phyloP scores from a whole-genome alignment of 2,329 filamentous ascomycete species.

The Arthroderma sp. region DNA sequence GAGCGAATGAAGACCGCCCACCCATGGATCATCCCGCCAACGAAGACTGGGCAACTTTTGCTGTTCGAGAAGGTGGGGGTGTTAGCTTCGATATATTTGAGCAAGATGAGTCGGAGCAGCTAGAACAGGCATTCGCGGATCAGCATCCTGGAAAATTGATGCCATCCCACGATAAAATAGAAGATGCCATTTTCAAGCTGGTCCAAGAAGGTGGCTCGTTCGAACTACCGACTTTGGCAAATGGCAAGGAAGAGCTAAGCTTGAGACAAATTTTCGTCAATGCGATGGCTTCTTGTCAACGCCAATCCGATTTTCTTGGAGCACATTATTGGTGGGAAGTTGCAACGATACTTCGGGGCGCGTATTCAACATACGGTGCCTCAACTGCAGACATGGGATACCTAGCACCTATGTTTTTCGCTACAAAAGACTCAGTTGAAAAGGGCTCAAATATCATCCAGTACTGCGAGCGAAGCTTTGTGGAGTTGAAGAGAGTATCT shows the following conservation, averaged over 20 bases:
- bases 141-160: slow-evolving; percentile 33
- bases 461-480: slow-evolving; percentile 37
- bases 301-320: slow-evolving; percentile 68
- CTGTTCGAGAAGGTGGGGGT: slow-evolving; percentile 61
- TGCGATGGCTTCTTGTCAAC: slow-evolving; percentile 62
- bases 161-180: slow-evolving; percentile 67
- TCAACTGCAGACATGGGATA: slow-evolving; percentile 53
- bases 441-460: slow-evolving; percentile 21
- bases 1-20: slow-evolving; percentile 34
- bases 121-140: neutral
- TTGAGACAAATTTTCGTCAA: slow-evolving; percentile 40
- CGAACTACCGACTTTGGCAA: slow-evolving; percentile 53
- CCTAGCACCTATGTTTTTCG: slow-evolving; percentile 58
- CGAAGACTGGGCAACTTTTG: slow-evolving; percentile 71
- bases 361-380: slow-evolving; percentile 41
- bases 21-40: slow-evolving; percentile 61
- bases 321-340: slow-evolving; percentile 80
- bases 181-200: slow-evolving; percentile 66
- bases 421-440: slow-evolving; percentile 28
- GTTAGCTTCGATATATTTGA: neutral
- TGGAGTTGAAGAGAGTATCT: slow-evolving; percentile 71
- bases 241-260: slow-evolving; percentile 3
- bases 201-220: slow-evolving; percentile 52
- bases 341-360: slow-evolving; percentile 54
- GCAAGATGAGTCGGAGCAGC: neutral